phyloP scores from a whole-genome alignment of 768 basidiomycete species.

The Paxillus rubicundulus region DNA sequence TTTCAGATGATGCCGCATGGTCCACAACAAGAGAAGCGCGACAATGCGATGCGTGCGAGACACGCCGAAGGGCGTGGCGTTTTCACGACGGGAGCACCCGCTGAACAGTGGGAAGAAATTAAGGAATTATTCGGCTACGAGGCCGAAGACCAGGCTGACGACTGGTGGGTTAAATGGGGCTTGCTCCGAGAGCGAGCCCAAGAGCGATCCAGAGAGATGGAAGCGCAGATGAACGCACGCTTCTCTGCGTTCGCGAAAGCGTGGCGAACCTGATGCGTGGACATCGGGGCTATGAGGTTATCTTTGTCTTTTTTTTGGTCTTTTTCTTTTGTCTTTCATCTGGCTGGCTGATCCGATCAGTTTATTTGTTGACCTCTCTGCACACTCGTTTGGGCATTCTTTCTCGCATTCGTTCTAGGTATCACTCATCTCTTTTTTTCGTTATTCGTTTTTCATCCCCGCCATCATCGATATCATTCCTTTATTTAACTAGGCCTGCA shows the following conservation, averaged over 20 bases:
- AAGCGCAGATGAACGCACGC: slow-evolving; percentile 12
- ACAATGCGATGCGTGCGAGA: slow-evolving; percentile 38
- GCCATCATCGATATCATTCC: too few relatives aligned
- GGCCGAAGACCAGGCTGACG: slow-evolving; percentile 54
- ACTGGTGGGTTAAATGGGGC: slow-evolving; percentile 66
- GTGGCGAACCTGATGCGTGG: background rate
- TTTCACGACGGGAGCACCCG: slow-evolving; percentile 28
- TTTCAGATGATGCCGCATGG: slow-evolving; percentile 46
- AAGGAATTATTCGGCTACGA: slow-evolving; percentile 50
- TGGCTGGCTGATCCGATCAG: too few relatives aligned
- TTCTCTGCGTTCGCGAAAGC: background rate
- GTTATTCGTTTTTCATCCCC: too few relatives aligned
- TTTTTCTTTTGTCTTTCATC: too few relatives aligned
- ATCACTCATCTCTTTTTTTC: background rate
- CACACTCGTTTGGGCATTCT: background rate
- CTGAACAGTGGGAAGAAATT: slow-evolving; percentile 50
- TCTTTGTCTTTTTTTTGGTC: background rate
- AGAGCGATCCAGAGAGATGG: slow-evolving; percentile 18
- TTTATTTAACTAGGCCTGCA: background rate
- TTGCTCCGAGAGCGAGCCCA: slow-evolving; percentile 39
- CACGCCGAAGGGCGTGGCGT: slow-evolving; percentile 46
- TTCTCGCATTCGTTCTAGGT: background rate
- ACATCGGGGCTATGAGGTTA: background rate
- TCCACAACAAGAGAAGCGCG: slow-evolving; percentile 43
- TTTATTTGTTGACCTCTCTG: too few relatives aligned